phyloP scores from a whole-genome alignment of 2,329 filamentous ascomycete genomes.

The Alternaria brassicae region DNA sequence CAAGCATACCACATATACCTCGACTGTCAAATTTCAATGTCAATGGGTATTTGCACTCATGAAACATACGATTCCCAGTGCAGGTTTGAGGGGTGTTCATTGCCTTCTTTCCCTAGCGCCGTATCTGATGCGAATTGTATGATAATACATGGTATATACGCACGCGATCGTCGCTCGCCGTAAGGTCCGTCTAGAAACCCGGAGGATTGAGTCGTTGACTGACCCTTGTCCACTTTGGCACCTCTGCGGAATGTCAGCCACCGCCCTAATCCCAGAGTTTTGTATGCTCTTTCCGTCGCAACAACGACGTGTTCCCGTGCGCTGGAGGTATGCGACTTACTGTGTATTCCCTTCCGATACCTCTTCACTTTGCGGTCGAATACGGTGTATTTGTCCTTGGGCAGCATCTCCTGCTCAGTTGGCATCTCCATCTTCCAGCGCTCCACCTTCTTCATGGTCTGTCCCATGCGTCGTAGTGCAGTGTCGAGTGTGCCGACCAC shows the following conservation, averaged over 20 bases:
- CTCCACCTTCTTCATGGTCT: slow-evolving; percentile 77
- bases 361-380: slow-evolving; percentile 96
- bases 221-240: slow-evolving; percentile 85
- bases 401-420: slow-evolving; percentile 91
- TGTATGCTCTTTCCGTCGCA: background rate
- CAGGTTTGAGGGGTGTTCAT: background rate
- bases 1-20: too few species aligned
- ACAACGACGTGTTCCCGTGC: background rate
- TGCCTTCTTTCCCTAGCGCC: slow-evolving; percentile 13
- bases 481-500: slow-evolving; percentile 84
- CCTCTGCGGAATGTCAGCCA: slow-evolving; percentile 53
- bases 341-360: slow-evolving; percentile 97
- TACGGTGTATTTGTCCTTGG: slow-evolving; percentile 96
- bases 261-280: background rate
- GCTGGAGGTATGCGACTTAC: slow-evolving; percentile 63
- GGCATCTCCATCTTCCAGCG: slow-evolving; percentile 97
- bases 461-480: slow-evolving; percentile 75
- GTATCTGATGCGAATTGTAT: slow-evolving; percentile 26
- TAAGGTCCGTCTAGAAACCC: slow-evolving; percentile 71
- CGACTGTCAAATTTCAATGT: background rate
- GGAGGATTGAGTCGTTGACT: slow-evolving; percentile 94
- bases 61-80: too few species aligned
- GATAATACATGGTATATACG: slow-evolving; percentile 39
- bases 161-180: background rate
- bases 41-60: background rate